Conservation (phyloP, 1,284 basidiomycete species). For the Amylostereum areolatum region DNA sequence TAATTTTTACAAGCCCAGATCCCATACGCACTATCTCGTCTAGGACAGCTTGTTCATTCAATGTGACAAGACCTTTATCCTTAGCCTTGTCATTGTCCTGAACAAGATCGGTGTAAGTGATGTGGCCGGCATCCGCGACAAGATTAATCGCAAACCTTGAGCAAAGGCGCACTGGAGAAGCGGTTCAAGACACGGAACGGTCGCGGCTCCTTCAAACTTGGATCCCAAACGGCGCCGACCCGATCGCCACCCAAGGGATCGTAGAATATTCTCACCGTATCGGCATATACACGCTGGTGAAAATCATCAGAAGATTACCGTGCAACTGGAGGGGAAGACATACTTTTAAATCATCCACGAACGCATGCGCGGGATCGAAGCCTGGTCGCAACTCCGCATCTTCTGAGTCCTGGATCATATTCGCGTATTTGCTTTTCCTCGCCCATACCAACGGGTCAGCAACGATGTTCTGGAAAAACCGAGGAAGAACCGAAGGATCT, state of each 20-base stretch:
- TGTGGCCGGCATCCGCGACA: conserved; percentile 14
- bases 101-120: conserved; percentile 2
- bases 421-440: conserved; percentile 42
- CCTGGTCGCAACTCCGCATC: conserved; percentile 45
- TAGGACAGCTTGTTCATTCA: conserved; percentile 71
- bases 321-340: conserved; percentile 15
- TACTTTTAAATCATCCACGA: conserved; percentile 71
- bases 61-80: conserved; percentile 54
- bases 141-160: conserved; percentile 22
- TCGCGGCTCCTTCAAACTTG: conserved; percentile 46
- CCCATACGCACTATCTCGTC: conserved; percentile 81
- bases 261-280: conserved; percentile 81
- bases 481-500: conserved; percentile 56
- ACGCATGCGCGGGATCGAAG: conserved; percentile 75
- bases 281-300: conserved; percentile 64
- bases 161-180: conserved; percentile 61
- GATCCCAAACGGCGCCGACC: conserved; percentile 88
- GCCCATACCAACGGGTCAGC: conserved; percentile 41
- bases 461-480: conserved; percentile 66
- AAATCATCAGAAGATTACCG: conserved; percentile 6
- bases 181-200: conserved; percentile 82
- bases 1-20: conserved; percentile 53
- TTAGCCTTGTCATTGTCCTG: conserved; percentile 39
- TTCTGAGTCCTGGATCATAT: conserved; percentile 28
- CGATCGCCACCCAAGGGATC: conserved; percentile 77